Base-by-base conservation (phyloP, 179 eudicot genomes). In the Beta macrorhiza region DNA sequence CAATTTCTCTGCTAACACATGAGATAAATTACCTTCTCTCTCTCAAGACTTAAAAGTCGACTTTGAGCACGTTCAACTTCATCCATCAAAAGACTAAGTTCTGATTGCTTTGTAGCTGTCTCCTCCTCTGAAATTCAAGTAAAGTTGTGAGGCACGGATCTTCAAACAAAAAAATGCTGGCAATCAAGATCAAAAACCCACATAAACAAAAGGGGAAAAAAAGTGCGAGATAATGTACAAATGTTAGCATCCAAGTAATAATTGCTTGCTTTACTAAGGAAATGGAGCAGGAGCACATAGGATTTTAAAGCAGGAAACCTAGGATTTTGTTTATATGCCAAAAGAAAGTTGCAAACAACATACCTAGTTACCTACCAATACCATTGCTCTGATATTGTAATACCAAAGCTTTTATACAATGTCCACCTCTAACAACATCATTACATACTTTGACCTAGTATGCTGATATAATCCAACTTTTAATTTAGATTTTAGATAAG, bases 11-110 rank as follows among this genome's bases (percentile, higher is more conserved):
- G 29, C 14, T 14, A 84, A 55, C 51, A 81, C 4, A 78, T 81
- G 58, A 82, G 45, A 57, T 42, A n/a, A 59, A 47, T 80, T 71
- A 94, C 99, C 99, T 94, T 97, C 86, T 97, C 98, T 75, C 99
- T 91, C 84, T 97, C 98, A 45, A 97, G 90, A 86, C 99, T 94
- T 69, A 87, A 81, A 81, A 97, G 93, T 75, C 98, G 97, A 81
- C 92, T 89, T 85, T 97, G 99, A 87, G 99, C 99, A 75, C 98
- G 90, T 83, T 96, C 99, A 83, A 97, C 99, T 91, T 97, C 99
- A 87, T 97, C 99, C 98, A 96, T 88, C 78, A 97, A 84, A 78
- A 97, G 97, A 89, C 83, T 90, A 79, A 97, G 91, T 88, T 97
- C 99, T 22, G 99, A 90, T 70, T 96, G 99, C 82, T 94, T 96